A percentile compares a stretch with the other conserved stretches of the same genome.
Evolutionary conservation across 768 basidiomycete genomes (phyloP).

Genomic region (Trametes cinnabarina): DNA sequence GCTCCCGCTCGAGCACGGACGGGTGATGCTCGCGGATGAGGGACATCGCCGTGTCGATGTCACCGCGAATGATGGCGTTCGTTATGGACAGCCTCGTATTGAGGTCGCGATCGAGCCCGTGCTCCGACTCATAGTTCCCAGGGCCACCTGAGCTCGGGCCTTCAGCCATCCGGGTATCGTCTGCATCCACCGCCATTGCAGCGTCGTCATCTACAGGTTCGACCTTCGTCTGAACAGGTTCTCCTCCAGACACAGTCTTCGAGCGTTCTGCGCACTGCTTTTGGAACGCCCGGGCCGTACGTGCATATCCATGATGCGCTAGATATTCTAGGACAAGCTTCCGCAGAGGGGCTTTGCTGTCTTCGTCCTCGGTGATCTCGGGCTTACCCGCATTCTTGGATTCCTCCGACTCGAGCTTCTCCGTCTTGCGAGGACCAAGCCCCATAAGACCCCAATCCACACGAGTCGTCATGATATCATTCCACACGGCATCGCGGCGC

Average conservation of each 20-base stretch:
- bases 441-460: constrained; percentile 44
- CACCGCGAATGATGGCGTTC: constrained; percentile 62
- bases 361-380: constrained; percentile 34
- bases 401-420: constrained; percentile 1
- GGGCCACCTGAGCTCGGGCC: not conserved
- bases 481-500: constrained; percentile 65
- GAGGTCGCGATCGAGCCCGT: constrained; percentile 47
- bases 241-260: constrained; percentile 2
- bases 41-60: constrained; percentile 66
- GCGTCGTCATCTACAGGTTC: constrained; percentile 15
- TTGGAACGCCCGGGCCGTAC: constrained; percentile 66
- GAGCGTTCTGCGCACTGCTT: constrained; percentile 39
- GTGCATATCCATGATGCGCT: constrained; percentile 79
- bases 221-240: not conserved
- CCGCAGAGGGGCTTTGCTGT: constrained; percentile 60
- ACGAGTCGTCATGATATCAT: constrained; percentile 56
- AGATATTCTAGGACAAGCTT: constrained; percentile 79
- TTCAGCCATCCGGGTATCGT: constrained; percentile 11
- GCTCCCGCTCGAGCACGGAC: constrained; percentile 60
- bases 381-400: not conserved
- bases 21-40: constrained; percentile 59
- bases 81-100: constrained; percentile 70
- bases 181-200: constrained; percentile 19
- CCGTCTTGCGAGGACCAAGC: constrained; percentile 22
- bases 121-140: constrained; percentile 17